These are phyloP conservation scores for Ogataea corticis DNA, from an alignment of 805 yeast species.

Conservation along the genomic window DNA sequence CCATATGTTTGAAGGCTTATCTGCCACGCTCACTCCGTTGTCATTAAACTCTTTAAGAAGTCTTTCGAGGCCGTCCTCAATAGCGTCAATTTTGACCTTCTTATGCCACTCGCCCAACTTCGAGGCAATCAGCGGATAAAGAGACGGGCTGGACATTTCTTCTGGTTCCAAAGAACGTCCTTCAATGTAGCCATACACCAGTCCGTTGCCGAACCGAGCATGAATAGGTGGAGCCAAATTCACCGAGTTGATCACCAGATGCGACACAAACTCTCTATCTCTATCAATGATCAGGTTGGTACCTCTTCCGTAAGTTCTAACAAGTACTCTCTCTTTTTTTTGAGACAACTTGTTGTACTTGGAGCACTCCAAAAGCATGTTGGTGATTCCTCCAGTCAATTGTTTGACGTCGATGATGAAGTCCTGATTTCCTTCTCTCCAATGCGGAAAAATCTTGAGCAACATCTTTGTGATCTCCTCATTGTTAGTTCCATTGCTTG, in stretches of 20 bases:
- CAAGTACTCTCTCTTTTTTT: constrained; percentile 45
- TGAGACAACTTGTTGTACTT: constrained; percentile 18
- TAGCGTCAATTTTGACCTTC: constrained; percentile 43
- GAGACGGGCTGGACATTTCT: constrained; percentile 47
- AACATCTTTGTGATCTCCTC: constrained; percentile 42
- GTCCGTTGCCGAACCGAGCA: constrained; percentile 70
- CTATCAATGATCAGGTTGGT: constrained; percentile 72
- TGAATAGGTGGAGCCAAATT: constrained; percentile 67
- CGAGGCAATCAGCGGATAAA: constrained; percentile 62
- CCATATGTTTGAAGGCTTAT: constrained; percentile 52
- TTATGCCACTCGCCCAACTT: constrained; percentile 73
- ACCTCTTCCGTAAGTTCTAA: constrained; percentile 74
- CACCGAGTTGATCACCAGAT: constrained; percentile 57
- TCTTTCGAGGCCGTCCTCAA: constrained; percentile 47
- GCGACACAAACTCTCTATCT: constrained; percentile 72
- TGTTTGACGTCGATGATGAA: constrained; percentile 40
- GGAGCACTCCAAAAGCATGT: constrained; percentile 53
- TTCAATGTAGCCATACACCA: constrained; percentile 66
- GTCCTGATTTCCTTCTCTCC: constrained; percentile 19
- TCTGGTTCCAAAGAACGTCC: constrained; percentile 61
- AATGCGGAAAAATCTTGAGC: constrained; percentile 44
- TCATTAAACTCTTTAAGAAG: constrained; percentile 32
- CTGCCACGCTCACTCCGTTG: constrained; percentile 8
- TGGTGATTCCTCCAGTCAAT: constrained; percentile 65
- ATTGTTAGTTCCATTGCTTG: constrained; percentile 33